These are phyloP conservation scores for Daucus carota DNA, from an alignment of 129 eudicot species.

Conservation along the genomic window DH1_v3.0 NC_030387.2:2738001-2738500, in stretches of 20 bases:
- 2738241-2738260: neutral
- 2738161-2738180: neutral
- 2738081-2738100: neutral
- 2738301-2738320: constrained; percentile 19
- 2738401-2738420: neutral
- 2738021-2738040: neutral
- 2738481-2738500: neutral
- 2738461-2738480: neutral
- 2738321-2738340: neutral
- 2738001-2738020: neutral
- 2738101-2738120: too few species aligned
- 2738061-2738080: neutral
- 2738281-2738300: constrained; percentile 68
- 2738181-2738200: neutral
- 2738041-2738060: neutral
- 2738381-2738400: neutral
- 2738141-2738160: neutral
- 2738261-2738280: constrained; percentile 75
- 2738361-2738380: neutral
- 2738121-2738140: neutral
- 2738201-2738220: neutral
- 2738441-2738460: neutral
- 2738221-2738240: neutral
- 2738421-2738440: neutral
- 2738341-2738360: neutral